phyloP scores from a whole-genome alignment of 176 grass and related monocot genomes.

The Zizania latifolia region DNA sequence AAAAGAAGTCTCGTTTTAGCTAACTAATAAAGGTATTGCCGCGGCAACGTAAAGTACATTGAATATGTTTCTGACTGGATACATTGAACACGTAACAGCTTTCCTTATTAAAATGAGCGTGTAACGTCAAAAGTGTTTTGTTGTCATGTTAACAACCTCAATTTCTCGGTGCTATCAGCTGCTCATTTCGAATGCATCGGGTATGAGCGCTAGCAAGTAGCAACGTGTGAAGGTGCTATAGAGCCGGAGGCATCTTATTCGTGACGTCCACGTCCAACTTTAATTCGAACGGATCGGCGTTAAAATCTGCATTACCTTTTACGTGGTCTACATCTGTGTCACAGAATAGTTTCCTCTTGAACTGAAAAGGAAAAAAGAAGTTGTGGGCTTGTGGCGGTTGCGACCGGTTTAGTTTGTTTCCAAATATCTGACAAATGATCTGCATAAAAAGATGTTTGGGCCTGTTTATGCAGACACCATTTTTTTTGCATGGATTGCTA shows the following conservation, averaged over 20 bases:
- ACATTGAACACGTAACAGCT: slow-evolving; percentile 35
- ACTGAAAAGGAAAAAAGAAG: too few relatives aligned
- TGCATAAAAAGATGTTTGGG: too few relatives aligned
- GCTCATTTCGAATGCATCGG: slow-evolving; percentile 6
- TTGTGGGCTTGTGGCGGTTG: too few relatives aligned
- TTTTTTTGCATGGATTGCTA: too few relatives aligned
- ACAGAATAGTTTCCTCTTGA: slow-evolving; percentile 2
- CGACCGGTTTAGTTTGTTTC: not conserved
- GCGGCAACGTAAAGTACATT: slow-evolving; percentile 18
- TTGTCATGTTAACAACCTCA: not conserved
- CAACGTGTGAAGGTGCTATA: not conserved
- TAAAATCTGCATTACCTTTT: slow-evolving; percentile 1
- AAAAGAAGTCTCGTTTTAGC: not conserved
- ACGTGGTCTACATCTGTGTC: slow-evolving; percentile 36
- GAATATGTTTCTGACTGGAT: slow-evolving; percentile 6
- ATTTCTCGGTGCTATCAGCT: not conserved
- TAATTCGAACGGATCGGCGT: not conserved
- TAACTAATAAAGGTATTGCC: slow-evolving; percentile 9
- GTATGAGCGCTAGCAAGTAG: not conserved
- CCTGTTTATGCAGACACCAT: too few relatives aligned
- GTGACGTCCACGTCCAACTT: slow-evolving; percentile 17
- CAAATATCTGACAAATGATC: too few relatives aligned
- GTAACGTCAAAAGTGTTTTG: slow-evolving; percentile 33
- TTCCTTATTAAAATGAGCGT: slow-evolving; percentile 25
- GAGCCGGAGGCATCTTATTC: not conserved